Evolutionary conservation across 164 flowering plant genomes (phyloP).

Genomic region (Nymphaea colorata): DNA sequence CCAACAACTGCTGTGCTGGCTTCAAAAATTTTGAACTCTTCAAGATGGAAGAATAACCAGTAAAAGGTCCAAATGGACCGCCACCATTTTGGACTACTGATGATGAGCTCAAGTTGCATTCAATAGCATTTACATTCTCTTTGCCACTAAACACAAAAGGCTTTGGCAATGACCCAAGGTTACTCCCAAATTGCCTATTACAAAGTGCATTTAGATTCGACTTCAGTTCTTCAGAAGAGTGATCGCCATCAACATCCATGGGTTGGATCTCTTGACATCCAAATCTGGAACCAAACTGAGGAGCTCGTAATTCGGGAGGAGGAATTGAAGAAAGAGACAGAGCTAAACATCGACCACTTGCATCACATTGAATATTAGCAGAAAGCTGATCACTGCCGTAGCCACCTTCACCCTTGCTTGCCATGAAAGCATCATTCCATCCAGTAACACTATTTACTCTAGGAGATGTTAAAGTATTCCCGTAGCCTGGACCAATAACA

Average conservation of each 20-base stretch:
- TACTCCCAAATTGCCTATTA: neutral
- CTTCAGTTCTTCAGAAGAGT: conserved; percentile 14
- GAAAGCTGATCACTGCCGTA: neutral
- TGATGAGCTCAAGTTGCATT: conserved; percentile 19
- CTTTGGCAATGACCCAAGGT: conserved; percentile 7
- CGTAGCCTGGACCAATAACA: conserved; percentile 22
- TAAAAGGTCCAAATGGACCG: conserved; percentile 93
- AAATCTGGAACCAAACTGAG: conserved; percentile 15
- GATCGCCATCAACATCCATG: conserved; percentile 1
- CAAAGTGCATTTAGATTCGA: conserved; percentile 1
- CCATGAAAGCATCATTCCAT: conserved; percentile 15
- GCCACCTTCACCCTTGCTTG: conserved; percentile 6
- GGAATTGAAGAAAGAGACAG: conserved; percentile 41
- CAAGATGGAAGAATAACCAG: conserved; percentile 76
- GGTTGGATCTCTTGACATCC: conserved; percentile 13
- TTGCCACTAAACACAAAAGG: conserved; percentile 9
- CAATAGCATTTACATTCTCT: conserved; percentile 21
- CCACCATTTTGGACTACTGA: conserved; percentile 16
- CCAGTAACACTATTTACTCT: conserved; percentile 7
- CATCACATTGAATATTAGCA: conserved; percentile 13
- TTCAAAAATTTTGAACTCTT: conserved; percentile 64
- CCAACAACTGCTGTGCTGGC: conserved; percentile 61
- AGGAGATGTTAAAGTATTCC: conserved; percentile 12
- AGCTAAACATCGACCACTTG: conserved; percentile 23
- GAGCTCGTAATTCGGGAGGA: conserved; percentile 11